phyloP scores from a whole-genome alignment of 148 eudicot species.

The Chenopodium album region DNA sequence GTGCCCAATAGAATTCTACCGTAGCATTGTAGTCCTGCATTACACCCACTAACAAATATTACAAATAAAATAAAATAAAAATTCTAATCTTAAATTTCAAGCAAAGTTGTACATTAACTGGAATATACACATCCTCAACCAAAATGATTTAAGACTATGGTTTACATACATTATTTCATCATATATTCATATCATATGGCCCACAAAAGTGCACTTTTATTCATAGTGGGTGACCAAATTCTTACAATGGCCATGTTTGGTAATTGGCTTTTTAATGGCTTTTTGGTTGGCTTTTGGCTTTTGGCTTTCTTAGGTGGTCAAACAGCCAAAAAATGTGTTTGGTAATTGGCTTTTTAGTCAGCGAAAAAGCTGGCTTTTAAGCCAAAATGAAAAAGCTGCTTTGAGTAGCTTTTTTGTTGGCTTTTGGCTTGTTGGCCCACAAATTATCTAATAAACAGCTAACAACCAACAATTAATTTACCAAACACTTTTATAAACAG shows the following conservation, averaged over 20 bases:
- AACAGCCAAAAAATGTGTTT: no score
- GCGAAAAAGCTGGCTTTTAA: no score
- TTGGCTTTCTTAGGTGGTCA: no score
- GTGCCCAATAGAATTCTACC: slow-evolving; percentile 99
- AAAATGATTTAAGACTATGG: neutral
- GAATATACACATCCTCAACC: neutral
- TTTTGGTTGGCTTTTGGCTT: no score
- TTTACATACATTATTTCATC: neutral
- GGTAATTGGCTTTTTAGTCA: no score
- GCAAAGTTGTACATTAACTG: slow-evolving; percentile 1
- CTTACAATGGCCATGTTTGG: neutral
- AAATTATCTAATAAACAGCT: no score
- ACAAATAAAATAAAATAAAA: neutral
- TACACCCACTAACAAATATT: neutral
- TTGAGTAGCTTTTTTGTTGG: no score
- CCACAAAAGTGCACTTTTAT: neutral
- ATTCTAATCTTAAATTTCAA: slow-evolving; percentile 19
- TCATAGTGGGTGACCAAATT: slow-evolving; percentile 5
- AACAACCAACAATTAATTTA: no score
- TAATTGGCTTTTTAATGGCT: no score
- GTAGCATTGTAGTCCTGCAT: slow-evolving; percentile 88
- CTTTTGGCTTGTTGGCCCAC: no score
- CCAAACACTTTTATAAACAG: no score
- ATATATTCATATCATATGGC: neutral
- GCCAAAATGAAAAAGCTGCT: no score